A percentile compares a stretch with the other conserved stretches of the same genome.
These are phyloP conservation scores for Aureobasidium sp. DNA, from an alignment of 2,329 filamentous ascomycete species.

Conservation along the genomic window DNA sequence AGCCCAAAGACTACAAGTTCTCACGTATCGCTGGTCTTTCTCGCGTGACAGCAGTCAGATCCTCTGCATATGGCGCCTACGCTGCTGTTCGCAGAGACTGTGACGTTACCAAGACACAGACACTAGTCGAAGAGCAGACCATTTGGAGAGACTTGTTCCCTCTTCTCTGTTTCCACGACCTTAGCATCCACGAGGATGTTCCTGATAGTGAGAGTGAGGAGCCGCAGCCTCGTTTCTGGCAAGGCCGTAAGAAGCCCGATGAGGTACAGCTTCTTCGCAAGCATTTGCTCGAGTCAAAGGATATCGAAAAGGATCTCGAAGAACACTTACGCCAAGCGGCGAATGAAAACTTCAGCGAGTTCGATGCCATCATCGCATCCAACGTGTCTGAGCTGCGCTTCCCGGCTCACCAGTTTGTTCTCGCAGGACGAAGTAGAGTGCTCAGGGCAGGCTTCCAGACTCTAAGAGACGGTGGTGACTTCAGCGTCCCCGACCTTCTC, in stretches of 20 bases:
- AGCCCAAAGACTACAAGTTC: conserved; percentile 89
- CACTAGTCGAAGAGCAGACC: conserved; percentile 56
- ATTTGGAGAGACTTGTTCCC: conserved; percentile 67
- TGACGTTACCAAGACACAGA: conserved; percentile 65
- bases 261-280: conserved; percentile 45
- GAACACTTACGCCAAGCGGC: conserved; percentile 35
- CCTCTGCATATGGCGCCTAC: conserved; percentile 84
- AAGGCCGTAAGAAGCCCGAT: conserved; percentile 34
- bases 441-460: conserved; percentile 50
- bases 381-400: conserved; percentile 60
- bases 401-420: conserved; percentile 73
- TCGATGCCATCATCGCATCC: conserved; percentile 40
- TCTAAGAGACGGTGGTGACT: conserved; percentile 40
- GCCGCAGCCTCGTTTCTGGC: conserved; percentile 40
- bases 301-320: conserved; percentile 55
- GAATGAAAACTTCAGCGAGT: conserved; percentile 32
- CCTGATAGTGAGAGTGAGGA: conserved; percentile 36
- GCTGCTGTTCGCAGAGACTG: conserved; percentile 78
- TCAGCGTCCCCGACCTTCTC: conserved; percentile 52
- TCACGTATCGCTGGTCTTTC: conserved; percentile 82
- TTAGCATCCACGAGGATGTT: conserved; percentile 35
- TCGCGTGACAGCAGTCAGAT: conserved; percentile 71
- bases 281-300: conserved; percentile 51
- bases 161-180: conserved; percentile 57
- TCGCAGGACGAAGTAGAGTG: conserved; percentile 63